Base-by-base conservation (phyloP, 1,284 basidiomycete genomes). In the Singerocomus inundabilis region DNA sequence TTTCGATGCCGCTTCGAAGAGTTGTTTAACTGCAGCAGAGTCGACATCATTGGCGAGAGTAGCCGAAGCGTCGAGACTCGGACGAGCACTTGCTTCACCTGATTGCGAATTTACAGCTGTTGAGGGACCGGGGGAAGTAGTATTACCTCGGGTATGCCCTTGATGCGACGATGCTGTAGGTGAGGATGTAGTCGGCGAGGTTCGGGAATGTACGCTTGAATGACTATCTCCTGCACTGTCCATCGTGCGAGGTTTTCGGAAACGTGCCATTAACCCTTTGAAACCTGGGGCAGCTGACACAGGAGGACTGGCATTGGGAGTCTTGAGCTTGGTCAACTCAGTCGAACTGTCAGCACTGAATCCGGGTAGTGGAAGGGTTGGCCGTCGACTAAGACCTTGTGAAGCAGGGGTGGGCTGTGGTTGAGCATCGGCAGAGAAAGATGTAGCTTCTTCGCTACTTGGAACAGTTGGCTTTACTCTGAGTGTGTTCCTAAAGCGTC, bases 241-340 rank as follows among this genome's bases (percentile, higher is more conserved):
- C n/a, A 71, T 60, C 18, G 71, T 62, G 46, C 83, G 77, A 53
- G 76, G 79, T 62, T 82, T 90, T 44, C 86, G 79, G 64, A 91
- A 86, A 33, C 85, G 79, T 26, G 87, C 80, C 79, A 91, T 89
- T 66, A 91, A 85, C 10, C 86, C 82, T 64, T 82, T 87, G 24
- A 90, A 60, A 36, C 86, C 84, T 31, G 87, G 88, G 12, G 81
- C 76, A 24, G 85, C 79, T 18, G 85, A 83, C 5, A 84, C 80
- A 54, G 85, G 84, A 18, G 85, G 83, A 51, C 77, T 80, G 15
- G 78, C 68, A 21, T 77, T 60, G 21, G 78, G 66, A 3, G 76
- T 71, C 58, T 81, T 84, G 52, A 77, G 74, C 54, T 77, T 75
- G 18, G 68, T 67, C 30, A 71, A 58, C 44, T 87, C 84, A 5